Evolutionary conservation across 805 yeast species (phyloP), one percentile per base, ranked within the genome.

Genomic region (Komagataella pastoris): DNA sequence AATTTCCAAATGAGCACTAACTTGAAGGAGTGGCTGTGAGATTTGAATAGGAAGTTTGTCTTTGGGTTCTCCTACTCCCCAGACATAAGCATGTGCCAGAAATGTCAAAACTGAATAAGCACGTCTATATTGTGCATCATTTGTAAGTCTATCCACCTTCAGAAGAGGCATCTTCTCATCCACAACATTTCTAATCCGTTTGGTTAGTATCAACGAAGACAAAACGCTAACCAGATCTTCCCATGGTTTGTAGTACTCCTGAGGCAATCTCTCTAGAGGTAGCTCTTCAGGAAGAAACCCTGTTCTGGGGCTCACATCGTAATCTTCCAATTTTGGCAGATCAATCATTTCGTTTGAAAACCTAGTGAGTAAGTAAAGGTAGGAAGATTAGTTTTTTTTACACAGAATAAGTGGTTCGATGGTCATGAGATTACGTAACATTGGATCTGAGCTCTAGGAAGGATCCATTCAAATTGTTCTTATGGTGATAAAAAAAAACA

Each of bases 11-110:
- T 70, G 59, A 2, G 79, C 77, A 6, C 85, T 68, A 0, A 80
- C 77, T 48, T 66, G 67, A 2, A 85, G 56, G 68, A 88, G 75
- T 0, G 98, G 97, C 50, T 70, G 66, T 1, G 96, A 83, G 19
- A 90, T 60, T 54, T 77, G 79, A 49, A 62, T 67, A 0, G 97
- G 97, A 14, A 91, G 65, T 46, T 65, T 70, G 54, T 84, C 82
- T 10, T 68, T 65, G 17, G 95, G 85, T 48, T 65, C 63, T 52
- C 79, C 80, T 18, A 78, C 79, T 1, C 88, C 84, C 98, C 98
- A 90, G 21, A 90, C 81, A 62, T 90, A 90, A 1, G 93, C 95
- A 65, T 90, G 96, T 2, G 88, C 76, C 47, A 91, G 65, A 60
- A 89, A 90, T 10, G 91, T 83, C 24, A 90, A 71, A 2, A 88